phyloP scores from a whole-genome alignment of 1,284 basidiomycete genomes.

The Rhodotorula mucilaginosa region DNA sequence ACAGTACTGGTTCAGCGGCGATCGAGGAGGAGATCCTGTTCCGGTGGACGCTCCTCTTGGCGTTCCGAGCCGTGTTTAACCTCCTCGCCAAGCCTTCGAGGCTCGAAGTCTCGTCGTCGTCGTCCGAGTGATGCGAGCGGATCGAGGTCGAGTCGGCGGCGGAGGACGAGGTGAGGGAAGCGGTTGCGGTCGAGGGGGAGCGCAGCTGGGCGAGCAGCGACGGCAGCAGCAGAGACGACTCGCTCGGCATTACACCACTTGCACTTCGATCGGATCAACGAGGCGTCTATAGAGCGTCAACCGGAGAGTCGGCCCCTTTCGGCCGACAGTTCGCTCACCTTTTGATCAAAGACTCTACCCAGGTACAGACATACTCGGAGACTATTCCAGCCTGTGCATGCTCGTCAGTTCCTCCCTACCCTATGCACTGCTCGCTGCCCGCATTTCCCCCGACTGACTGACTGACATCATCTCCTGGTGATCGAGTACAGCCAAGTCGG shows the following conservation, averaged over 20 bases:
- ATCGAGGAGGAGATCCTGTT: not conserved
- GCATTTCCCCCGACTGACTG: no score
- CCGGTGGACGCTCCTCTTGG: not conserved
- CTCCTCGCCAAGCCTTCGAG: constrained; percentile 23
- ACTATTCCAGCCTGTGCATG: constrained; percentile 2
- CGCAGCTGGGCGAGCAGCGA: constrained; percentile 5
- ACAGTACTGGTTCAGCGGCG: no score
- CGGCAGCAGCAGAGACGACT: not conserved
- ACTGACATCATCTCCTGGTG: no score
- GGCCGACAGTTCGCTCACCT: no score
- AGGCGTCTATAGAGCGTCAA: no score
- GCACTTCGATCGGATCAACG: not conserved
- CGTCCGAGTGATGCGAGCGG: not conserved
- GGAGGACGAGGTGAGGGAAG: not conserved
- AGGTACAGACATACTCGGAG: not conserved
- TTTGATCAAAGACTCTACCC: no score
- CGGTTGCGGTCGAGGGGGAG: constrained; percentile 4
- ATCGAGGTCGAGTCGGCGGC: no score
- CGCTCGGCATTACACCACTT: no score
- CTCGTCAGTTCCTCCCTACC: constrained; percentile 6
- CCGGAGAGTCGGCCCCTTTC: no score
- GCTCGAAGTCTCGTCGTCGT: constrained; percentile 5
- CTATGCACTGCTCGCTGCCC: no score
- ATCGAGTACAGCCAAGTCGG: no score
- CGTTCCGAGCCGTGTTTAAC: constrained; percentile 2